These are phyloP conservation scores for Selaginella tamariscina DNA, from an alignment of 75 land plant species.

Conservation along the genomic window DNA sequence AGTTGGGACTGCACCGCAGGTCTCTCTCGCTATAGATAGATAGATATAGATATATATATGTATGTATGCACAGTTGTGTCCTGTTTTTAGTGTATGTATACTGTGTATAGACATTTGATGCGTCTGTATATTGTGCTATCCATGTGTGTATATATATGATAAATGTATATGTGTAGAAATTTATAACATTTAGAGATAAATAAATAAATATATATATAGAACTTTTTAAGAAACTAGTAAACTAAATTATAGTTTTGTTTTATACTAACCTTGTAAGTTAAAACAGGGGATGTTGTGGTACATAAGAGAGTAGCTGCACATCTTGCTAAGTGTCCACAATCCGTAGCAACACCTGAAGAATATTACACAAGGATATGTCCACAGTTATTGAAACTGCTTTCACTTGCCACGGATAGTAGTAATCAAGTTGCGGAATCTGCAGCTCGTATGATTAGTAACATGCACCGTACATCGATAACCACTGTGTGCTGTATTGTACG, in stretches of 20 bases:
- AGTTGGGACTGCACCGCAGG: conserved; percentile 25
- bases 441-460: conserved; percentile 16
- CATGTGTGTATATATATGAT: no score
- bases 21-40: neutral
- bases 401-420: conserved; percentile 2
- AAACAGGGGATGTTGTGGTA: conserved; percentile 33
- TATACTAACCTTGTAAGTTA: no score
- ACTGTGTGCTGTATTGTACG: conserved; percentile 22
- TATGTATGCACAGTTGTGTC: no score
- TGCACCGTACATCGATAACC: conserved; percentile 29
- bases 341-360: conserved; percentile 18
- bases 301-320: conserved; percentile 32
- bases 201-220: no score
- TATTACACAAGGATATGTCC: conserved; percentile 32
- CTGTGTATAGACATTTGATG: no score
- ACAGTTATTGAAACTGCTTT: conserved; percentile 27
- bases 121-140: no score
- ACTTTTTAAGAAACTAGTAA: no score
- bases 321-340: conserved; percentile 31
- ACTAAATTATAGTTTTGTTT: no score
- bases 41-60: no score
- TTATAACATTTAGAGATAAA: no score
- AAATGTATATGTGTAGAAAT: no score
- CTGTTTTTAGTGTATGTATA: no score
- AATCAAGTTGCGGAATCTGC: conserved; percentile 13